Evolutionary conservation across 306 rosid genomes (phyloP).

Genomic region (Acmispon strigosus): DNA sequence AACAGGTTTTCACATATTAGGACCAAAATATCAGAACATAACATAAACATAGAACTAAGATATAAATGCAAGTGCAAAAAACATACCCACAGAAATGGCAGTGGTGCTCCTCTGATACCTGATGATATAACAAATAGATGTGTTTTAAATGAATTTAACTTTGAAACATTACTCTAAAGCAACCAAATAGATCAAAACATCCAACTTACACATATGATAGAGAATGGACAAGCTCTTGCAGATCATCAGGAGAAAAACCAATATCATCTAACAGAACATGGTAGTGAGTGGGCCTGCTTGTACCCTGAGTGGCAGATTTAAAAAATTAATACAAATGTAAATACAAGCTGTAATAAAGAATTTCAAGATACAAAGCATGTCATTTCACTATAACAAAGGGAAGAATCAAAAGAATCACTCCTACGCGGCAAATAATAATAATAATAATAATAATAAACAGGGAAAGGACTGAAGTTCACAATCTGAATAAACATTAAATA

Average conservation of each 20-base stretch:
- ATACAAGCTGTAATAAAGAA: neutral
- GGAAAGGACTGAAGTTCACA: neutral
- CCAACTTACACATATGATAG: constrained; percentile 86
- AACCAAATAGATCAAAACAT: neutral
- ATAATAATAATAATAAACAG: no score
- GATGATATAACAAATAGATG: neutral
- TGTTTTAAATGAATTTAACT: no score
- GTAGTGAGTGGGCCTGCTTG: constrained; percentile 85
- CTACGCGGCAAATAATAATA: no score
- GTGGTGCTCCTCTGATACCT: constrained; percentile 98
- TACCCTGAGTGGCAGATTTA: constrained; percentile 45
- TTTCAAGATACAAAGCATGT: no score
- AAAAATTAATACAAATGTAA: neutral
- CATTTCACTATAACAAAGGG: no score
- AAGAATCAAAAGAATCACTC: no score
- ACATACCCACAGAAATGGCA: constrained; percentile 83
- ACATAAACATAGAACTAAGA: neutral
- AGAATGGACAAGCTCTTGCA: constrained; percentile 88
- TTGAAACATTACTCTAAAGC: neutral
- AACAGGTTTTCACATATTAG: neutral
- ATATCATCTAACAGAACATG: constrained; percentile 76
- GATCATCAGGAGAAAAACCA: constrained; percentile 82
- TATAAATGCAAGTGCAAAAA: neutral
- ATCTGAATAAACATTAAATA: no score
- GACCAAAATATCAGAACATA: neutral